Evolutionary conservation across 2,329 filamentous ascomycete genomes (phyloP).

Genomic region (Fusarium zealandicum): DNA sequence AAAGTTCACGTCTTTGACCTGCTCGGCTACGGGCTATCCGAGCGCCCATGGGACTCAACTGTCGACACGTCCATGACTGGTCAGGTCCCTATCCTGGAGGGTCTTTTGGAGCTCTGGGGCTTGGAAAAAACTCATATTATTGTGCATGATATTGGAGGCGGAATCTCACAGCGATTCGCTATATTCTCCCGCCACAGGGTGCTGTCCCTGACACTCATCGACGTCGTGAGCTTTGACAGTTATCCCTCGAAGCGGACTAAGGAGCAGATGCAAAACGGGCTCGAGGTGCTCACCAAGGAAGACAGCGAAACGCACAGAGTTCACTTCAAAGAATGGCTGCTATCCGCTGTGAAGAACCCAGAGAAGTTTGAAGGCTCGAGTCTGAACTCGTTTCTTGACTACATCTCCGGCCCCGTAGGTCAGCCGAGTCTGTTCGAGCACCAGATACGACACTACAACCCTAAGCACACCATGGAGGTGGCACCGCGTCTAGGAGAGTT

Average conservation of each 20-base stretch:
- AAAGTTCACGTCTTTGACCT: conserved; percentile 44
- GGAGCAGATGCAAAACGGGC: conserved; percentile 42
- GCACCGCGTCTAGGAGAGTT: conserved; percentile 36
- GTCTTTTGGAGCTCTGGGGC: conserved; percentile 39
- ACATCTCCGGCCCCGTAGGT: conserved; percentile 45
- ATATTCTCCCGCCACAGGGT: conserved; percentile 35
- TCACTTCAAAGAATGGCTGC: conserved; percentile 42
- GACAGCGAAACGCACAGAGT: conserved; percentile 29
- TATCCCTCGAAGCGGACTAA: conserved; percentile 45
- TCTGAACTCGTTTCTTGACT: conserved; percentile 40
- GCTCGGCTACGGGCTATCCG: conserved; percentile 45
- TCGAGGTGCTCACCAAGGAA: conserved; percentile 40
- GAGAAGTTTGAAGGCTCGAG: conserved; percentile 27
- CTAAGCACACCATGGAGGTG: conserved; percentile 46
- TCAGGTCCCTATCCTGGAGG: conserved; percentile 43
- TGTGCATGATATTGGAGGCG: conserved; percentile 45
- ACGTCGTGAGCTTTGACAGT: conserved; percentile 45
- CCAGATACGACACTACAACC: conserved; percentile 45
- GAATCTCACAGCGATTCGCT: conserved; percentile 41
- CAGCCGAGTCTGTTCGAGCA: conserved; percentile 46
- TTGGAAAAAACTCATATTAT: conserved; percentile 39
- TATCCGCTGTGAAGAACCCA: conserved; percentile 33
- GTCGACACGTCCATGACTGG: conserved; percentile 46
- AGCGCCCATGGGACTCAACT: conserved; percentile 40
- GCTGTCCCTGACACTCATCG: conserved; percentile 42